Conservation (phyloP, 768 basidiomycete genomes). For the Saitozyma sp. region DNA sequence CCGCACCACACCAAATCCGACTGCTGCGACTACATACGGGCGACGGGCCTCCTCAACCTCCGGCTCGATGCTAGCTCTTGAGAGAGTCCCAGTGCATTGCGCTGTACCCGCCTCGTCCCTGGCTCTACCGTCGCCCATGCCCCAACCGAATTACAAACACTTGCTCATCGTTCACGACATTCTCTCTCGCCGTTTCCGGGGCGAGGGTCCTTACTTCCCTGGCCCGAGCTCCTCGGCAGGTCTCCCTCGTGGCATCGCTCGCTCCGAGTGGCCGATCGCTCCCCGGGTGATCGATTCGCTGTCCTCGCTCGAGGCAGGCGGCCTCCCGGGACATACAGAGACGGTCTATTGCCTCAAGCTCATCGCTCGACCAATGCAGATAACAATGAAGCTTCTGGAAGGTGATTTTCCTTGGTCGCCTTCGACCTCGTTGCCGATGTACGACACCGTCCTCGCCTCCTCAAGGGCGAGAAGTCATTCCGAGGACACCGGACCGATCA, state of each 20-base stretch:
- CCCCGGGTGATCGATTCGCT: conserved; percentile 30
- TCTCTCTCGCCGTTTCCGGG: conserved; percentile 22
- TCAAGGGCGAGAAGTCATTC: neutral
- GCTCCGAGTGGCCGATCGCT: neutral
- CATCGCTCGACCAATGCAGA: conserved; percentile 34
- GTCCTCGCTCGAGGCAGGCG: conserved; percentile 39
- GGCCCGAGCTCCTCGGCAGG: neutral
- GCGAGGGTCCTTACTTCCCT: conserved; percentile 2
- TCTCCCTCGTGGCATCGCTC: neutral
- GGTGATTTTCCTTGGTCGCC: conserved; percentile 4
- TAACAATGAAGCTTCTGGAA: conserved; percentile 16
- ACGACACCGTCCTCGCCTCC: neutral
- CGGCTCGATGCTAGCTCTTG: no score
- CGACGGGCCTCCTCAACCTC: neutral
- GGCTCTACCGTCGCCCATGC: conserved; percentile 29
- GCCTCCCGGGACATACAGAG: conserved; percentile 47
- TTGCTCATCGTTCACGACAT: conserved; percentile 38
- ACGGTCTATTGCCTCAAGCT: conserved; percentile 45
- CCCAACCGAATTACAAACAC: conserved; percentile 47
- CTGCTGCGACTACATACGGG: neutral
- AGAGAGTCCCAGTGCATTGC: no score
- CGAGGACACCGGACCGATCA: neutral
- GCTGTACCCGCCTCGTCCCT: conserved; percentile 21
- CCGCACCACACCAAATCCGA: neutral
- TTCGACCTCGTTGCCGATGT: neutral